Base-by-base conservation (phyloP, 192 early-diverging fungal species). In the Phycomyces nitens region DNA sequence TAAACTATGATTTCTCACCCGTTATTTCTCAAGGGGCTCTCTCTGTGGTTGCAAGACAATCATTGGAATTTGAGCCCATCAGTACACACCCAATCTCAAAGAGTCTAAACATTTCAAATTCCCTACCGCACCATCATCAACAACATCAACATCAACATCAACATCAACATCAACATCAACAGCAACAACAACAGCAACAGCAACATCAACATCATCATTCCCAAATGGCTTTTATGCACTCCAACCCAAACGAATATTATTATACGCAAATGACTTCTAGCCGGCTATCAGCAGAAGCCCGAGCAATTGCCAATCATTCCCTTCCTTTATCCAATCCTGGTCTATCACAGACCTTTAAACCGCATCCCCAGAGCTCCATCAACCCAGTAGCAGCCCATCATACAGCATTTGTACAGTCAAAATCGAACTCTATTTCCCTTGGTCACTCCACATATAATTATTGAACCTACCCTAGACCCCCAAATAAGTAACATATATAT, bases 211-310 rank as follows among this genome's bases (percentile, higher is more conserved):
- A 24, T 21, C 57, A 42, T 40, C 38, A 24, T 3, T 20, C 42
- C 41, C 57, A 22, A 15, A 34, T 20, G 55, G 20, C 8, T 15
- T 56, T 56, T 38, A 56, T 56, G 15, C 47, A 26, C 21, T 26
- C 47, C 18, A 41, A 60, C 42, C 58, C 58, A 22, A 21, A 60
- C 42, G 58, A 49, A 24, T 15, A 47, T 14, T 60, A 60, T 44
- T 60, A 60, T 26, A 44, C 20, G 15, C 39, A 60, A 24, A 60
- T 26, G 1, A 60, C 58, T 5, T 60, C 58, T 2, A 60, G 58
- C 10, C 9, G 58, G n/a, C 42, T 60, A 18, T 47, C 42, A 16
- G 21, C 58, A 16, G 58, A 60, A 7, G 58, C 58, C 12, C 22
- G 43, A 8, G 58, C 58, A 6, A 41, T 47, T 11, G 47, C 41